Base-by-base conservation (phyloP, 805 yeast species). In the Barnettozyma botsteinii region DNA sequence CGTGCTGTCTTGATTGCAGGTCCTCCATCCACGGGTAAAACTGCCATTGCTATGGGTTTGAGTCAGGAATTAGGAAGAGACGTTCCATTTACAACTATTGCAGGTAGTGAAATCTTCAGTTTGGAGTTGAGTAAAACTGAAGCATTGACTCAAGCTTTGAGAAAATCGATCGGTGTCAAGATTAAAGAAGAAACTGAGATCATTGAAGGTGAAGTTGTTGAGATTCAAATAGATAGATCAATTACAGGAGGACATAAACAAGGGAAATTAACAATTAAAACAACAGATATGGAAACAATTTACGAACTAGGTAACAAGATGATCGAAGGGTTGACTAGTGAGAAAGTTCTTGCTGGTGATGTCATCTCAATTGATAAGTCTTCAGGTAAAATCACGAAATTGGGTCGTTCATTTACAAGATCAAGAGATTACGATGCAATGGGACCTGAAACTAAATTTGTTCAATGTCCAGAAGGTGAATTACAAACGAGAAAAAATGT, bases 381-480 rank as follows among this genome's bases (percentile, higher is more conserved):
- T 11, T 77, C 89, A 37, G 99, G 98, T 40, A 85, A 91, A 49
- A 86, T 93, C 55, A 81, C 93, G 41, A 87, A 91, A 63, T 76
- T 93, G 49, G 99, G 99, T 45, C 80, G 96, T 64, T 89, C 97
- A 0, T 94, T 87, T 64, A 81, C 98, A 6, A 78, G 97, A 53
- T 94, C 97, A 6, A 77, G 98, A 54, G 98, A 93, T 64, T 93
- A 93, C 63, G 99, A 93, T 66, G 96, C 98, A 33, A 87, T 88
- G 95, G 95, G 96, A 17, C 96, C 97, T 39, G 98, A 94, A 49
- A 89, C 96, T 36, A 89, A 88, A 64, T 93, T 93, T 61, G 96
- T 93, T 43, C 97, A 93, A 65, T 84, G 96, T 60, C 99, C 99
- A 29, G 97, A 93, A 62, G 99, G 99, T 42, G 99, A 93, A 69